These are phyloP conservation scores for Apophysomyces elegans DNA, from an alignment of 371 early-diverging fungal genomes.

Conservation along the genomic window DNA sequence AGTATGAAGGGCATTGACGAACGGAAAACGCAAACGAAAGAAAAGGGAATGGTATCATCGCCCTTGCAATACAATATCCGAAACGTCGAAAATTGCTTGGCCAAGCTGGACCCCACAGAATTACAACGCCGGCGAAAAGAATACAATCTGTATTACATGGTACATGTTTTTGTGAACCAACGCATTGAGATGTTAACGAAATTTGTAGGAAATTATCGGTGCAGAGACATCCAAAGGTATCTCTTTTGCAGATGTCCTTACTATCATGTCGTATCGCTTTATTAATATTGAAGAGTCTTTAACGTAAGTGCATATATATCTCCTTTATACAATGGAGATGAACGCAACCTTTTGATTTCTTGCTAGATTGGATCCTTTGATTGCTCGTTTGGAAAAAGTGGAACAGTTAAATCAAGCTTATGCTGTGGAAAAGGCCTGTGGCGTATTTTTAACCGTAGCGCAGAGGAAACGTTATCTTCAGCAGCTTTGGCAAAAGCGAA, in stretches of 20 bases:
- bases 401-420: conserved; percentile 47
- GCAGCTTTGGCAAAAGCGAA: conserved; percentile 47
- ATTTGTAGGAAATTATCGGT: conserved; percentile 42
- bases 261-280: conserved; percentile 57
- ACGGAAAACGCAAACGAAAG: background rate
- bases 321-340: background rate
- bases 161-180: conserved; percentile 12
- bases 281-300: conserved; percentile 55
- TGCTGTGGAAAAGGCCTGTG: conserved; percentile 49
- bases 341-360: background rate
- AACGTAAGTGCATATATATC: conserved; percentile 37
- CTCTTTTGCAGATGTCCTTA: conserved; percentile 57
- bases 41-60: background rate
- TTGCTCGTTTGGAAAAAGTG: conserved; percentile 45
- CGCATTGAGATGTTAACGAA: background rate
- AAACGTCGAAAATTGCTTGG: conserved; percentile 30
- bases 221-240: conserved; percentile 52
- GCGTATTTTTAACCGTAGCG: conserved; percentile 44
- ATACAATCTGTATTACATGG: conserved; percentile 56
- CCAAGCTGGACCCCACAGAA: conserved; percentile 27
- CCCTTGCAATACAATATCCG: conserved; percentile 21
- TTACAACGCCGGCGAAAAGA: conserved; percentile 43
- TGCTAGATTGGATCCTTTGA: conserved; percentile 41
- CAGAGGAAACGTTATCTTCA: conserved; percentile 46
- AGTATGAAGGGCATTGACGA: conserved; percentile 14